Evolutionary conservation across 1,284 basidiomycete species (phyloP), one percentile per base, ranked within the genome.

Genomic region (Sutorius eximius): DNA sequence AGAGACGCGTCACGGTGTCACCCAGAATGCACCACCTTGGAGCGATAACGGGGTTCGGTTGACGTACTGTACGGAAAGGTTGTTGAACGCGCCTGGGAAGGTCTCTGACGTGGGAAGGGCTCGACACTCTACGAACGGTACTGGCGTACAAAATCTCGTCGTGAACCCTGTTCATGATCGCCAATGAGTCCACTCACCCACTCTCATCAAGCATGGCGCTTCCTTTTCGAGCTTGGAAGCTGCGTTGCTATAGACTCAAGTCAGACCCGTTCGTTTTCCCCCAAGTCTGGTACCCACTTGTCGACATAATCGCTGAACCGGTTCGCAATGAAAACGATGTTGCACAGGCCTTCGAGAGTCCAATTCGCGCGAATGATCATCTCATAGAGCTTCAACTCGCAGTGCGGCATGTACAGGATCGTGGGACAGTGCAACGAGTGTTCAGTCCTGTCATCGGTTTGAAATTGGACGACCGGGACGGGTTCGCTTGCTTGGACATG

Each of bases 401-500:
- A 90, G 66, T 90, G 87, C 32, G 87, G 88, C 87, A 89, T 89
- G 72, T 82, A 89, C 51, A 83, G 74, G 52, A 90, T 74, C 45
- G 85, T 88, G 57, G 82, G 80, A 58, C 59, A 53, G 29, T 56
- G 52, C 45, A 78, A 48, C 13, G 66, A 58, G 59, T 80, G 71
- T 43, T 64, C n/a, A n/a, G n/a, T n/a, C 49, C 52, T 33, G 32
- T 45, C 20, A 42, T 65, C 5, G 59, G 65, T 46, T 41, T 49
- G 37, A 51, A 42, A 50, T 36, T 12, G 40, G 30, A 33, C 24
- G 50, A 15, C 33, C 38, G 48, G 38, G 22, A 40, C 44, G 44
- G 57, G 53, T 33, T 44, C 51, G 56, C 62, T 59, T 77, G 76
- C 85, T 66, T 74, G 78, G 65, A 81, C 77, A 62, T 82, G 78